phyloP scores from a whole-genome alignment of 805 yeast genomes.

The Grigorovia jiainica region DNA sequence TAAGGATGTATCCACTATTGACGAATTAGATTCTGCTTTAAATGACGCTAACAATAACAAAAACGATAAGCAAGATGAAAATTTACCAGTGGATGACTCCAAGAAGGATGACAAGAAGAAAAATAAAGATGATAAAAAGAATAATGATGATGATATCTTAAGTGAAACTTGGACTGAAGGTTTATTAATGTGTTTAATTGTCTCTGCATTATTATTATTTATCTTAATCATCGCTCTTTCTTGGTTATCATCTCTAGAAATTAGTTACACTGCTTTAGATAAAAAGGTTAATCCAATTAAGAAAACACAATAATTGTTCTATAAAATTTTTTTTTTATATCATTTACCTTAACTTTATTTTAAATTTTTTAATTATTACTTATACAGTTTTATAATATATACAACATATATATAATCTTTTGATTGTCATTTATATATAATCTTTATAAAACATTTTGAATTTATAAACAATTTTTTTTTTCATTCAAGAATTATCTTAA shows the following conservation, averaged over 20 bases:
- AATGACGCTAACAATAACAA: slow-evolving; percentile 1
- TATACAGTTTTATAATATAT: background rate
- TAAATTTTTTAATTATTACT: background rate
- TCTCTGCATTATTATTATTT: slow-evolving; percentile 47
- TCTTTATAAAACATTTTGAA: too few relatives aligned
- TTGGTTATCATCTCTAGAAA: slow-evolving; percentile 64
- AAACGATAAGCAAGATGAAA: background rate
- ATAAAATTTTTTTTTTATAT: too few relatives aligned
- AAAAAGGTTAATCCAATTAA: slow-evolving; percentile 33
- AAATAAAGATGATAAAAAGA: slow-evolving; percentile 5
- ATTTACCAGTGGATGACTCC: background rate
- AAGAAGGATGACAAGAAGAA: background rate
- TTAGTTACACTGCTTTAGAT: slow-evolving; percentile 76
- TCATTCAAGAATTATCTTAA: too few relatives aligned
- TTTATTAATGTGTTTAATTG: slow-evolving; percentile 64
- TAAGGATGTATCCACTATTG: slow-evolving; percentile 3
- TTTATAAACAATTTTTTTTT: too few relatives aligned
- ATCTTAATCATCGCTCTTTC: slow-evolving; percentile 53
- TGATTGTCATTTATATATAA: too few relatives aligned
- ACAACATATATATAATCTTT: background rate
- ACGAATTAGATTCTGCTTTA: slow-evolving; percentile 4
- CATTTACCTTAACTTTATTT: too few relatives aligned
- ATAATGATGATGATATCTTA: slow-evolving; percentile 17
- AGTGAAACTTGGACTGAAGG: slow-evolving; percentile 41
- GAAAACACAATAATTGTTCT: slow-evolving; percentile 13